Evolutionary conservation across 768 basidiomycete genomes (phyloP).

Genomic region (Boletus tomentosulus): DNA sequence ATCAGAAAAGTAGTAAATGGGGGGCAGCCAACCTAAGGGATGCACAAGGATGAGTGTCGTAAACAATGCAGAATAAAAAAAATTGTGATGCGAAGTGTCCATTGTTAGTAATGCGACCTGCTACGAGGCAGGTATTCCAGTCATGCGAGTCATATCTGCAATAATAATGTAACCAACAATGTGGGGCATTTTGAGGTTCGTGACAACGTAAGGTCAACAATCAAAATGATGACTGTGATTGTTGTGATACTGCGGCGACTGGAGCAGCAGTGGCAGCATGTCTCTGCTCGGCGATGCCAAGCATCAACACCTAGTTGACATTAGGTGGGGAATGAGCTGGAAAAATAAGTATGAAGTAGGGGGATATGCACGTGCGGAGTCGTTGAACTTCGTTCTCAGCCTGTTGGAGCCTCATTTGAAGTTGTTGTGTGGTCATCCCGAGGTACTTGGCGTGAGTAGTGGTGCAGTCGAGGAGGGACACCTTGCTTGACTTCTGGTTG

Average conservation of each 20-base stretch:
- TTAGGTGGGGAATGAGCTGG: slow-evolving; percentile 26
- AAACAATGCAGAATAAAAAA: slow-evolving; percentile 41
- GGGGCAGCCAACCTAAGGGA: slow-evolving; percentile 22
- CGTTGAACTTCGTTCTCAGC: slow-evolving; percentile 31
- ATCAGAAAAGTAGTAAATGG: slow-evolving; percentile 8
- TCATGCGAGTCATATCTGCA: slow-evolving; percentile 36
- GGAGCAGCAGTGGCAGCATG: slow-evolving; percentile 57
- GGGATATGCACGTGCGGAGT: background rate
- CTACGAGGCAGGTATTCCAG: slow-evolving; percentile 54
- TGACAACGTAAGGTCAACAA: slow-evolving; percentile 24
- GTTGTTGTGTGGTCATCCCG: no score
- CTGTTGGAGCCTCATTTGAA: no score
- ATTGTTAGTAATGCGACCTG: slow-evolving; percentile 53
- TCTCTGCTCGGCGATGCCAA: slow-evolving; percentile 72
- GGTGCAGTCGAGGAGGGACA: no score
- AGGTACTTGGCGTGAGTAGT: no score
- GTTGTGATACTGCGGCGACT: slow-evolving; percentile 47
- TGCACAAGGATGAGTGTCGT: slow-evolving; percentile 28
- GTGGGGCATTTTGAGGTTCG: slow-evolving; percentile 24
- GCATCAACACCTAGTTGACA: slow-evolving; percentile 87
- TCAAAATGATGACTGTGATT: slow-evolving; percentile 43
- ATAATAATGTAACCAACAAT: slow-evolving; percentile 34
- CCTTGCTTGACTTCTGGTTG: no score
- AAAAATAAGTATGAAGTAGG: background rate
- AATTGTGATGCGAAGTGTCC: slow-evolving; percentile 38